phyloP scores from a whole-genome alignment of 106 monocot genomes.

The Apostasia shenzhenica region DNA sequence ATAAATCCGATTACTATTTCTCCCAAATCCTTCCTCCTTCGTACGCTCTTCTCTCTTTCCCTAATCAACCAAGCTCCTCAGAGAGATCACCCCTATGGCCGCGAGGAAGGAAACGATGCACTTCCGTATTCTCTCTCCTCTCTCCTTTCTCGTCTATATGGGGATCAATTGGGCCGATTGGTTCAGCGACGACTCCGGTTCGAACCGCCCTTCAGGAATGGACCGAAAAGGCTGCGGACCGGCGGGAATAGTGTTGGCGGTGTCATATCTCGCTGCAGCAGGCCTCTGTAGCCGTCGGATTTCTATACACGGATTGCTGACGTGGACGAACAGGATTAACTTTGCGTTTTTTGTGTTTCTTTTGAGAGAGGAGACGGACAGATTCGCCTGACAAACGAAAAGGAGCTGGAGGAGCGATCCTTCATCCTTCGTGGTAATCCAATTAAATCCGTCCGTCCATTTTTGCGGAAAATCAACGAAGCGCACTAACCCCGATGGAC shows the following conservation, averaged over 20 bases:
- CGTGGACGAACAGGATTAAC: not conserved
- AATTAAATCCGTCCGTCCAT: too few relatives aligned
- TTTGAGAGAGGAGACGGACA: too few relatives aligned
- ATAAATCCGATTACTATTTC: not conserved
- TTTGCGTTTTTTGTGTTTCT: not conserved
- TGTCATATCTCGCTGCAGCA: not conserved
- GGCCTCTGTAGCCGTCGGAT: not conserved
- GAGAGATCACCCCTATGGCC: not conserved
- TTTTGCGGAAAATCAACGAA: too few relatives aligned
- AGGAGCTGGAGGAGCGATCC: too few relatives aligned
- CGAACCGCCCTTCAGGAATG: not conserved
- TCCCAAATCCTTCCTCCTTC: not conserved
- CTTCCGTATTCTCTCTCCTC: not conserved
- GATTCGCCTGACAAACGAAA: too few relatives aligned
- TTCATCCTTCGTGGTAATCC: too few relatives aligned
- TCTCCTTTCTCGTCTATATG: conserved; percentile 1
- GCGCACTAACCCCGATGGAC: too few relatives aligned
- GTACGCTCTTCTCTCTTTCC: not conserved
- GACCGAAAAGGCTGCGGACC: not conserved
- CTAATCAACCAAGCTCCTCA: not conserved
- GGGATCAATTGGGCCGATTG: not conserved
- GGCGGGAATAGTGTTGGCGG: not conserved
- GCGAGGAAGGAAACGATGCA: not conserved
- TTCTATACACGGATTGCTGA: not conserved
- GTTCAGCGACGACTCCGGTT: not conserved